Conservation (phyloP, 139 green algal genomes). For the Chlamydomonas incerta region DNA sequence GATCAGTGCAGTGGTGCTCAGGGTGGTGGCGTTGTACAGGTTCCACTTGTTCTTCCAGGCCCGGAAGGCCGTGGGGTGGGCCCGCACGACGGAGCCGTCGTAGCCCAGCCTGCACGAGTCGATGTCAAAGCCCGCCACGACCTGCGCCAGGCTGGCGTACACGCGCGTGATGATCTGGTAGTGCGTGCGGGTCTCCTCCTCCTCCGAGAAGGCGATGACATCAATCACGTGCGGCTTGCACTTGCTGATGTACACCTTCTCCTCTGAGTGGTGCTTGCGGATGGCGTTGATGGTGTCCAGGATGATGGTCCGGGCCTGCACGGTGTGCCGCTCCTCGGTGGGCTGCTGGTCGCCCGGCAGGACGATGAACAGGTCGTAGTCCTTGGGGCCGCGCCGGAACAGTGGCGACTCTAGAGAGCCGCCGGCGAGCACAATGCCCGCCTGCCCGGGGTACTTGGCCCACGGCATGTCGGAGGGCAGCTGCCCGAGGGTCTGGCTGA, state of each 20-base stretch:
- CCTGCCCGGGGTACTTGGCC: no score
- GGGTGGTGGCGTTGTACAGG: background rate
- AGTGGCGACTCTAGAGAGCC: background rate
- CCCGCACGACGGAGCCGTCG: background rate
- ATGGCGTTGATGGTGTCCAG: background rate
- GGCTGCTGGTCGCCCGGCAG: no score
- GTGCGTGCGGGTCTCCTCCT: background rate
- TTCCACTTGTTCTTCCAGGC: background rate
- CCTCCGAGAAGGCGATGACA: no score
- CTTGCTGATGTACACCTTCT: slow-evolving; percentile 19
- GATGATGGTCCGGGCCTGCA: background rate
- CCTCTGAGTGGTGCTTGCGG: background rate
- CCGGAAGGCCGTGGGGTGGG: background rate
- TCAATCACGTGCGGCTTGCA: background rate
- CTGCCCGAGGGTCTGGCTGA: no score
- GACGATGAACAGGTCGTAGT: background rate
- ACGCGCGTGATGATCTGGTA: background rate
- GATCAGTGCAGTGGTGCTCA: background rate
- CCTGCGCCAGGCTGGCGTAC: background rate
- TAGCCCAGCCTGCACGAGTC: background rate
- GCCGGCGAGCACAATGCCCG: background rate
- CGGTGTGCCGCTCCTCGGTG: no score
- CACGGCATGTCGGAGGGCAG: no score
- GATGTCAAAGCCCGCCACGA: background rate
- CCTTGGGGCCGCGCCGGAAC: background rate